A percentile compares a stretch with the other conserved stretches of the same genome.
phyloP scores from a whole-genome alignment of 2,329 filamentous ascomycete species.

The Geosmithia morbida region DNA sequence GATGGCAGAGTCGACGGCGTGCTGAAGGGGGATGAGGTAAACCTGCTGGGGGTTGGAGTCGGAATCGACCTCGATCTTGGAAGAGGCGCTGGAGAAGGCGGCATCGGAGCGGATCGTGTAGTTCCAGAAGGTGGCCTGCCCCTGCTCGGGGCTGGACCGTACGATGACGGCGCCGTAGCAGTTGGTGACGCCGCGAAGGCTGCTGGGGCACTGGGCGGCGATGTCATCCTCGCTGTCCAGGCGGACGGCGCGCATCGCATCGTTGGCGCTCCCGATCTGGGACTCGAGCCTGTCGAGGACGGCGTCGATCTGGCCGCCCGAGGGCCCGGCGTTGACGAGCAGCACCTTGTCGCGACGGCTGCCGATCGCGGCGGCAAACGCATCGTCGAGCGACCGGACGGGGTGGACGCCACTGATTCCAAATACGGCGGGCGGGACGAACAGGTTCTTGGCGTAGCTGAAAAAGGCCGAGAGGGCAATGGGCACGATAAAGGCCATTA shows the following conservation, averaged over 20 bases:
- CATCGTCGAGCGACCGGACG: slow-evolving; percentile 50
- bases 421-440: slow-evolving; percentile 61
- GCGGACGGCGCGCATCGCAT: slow-evolving; percentile 40
- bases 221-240: slow-evolving; percentile 43
- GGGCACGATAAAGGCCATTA: slow-evolving; percentile 46
- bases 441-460: slow-evolving; percentile 66
- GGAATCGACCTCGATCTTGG: slow-evolving; percentile 48
- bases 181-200: slow-evolving; percentile 48
- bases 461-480: slow-evolving; percentile 44
- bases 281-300: slow-evolving; percentile 51
- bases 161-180: slow-evolving; percentile 68
- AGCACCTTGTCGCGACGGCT: slow-evolving; percentile 53
- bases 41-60: slow-evolving; percentile 60
- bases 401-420: slow-evolving; percentile 52
- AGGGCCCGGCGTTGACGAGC: slow-evolving; percentile 63
- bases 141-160: slow-evolving; percentile 60
- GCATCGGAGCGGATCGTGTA: slow-evolving; percentile 73
- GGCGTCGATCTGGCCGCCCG: slow-evolving; percentile 54
- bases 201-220: slow-evolving; percentile 45
- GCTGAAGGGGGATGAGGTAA: slow-evolving; percentile 67
- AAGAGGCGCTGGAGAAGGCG: slow-evolving; percentile 39
- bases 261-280: slow-evolving; percentile 36
- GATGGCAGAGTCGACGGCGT: slow-evolving; percentile 64
- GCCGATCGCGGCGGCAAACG: slow-evolving; percentile 39
- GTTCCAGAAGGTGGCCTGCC: slow-evolving; percentile 57